Conservation (phyloP, 2,329 filamentous ascomycete genomes). For the Trichoderma sp. region DNA sequence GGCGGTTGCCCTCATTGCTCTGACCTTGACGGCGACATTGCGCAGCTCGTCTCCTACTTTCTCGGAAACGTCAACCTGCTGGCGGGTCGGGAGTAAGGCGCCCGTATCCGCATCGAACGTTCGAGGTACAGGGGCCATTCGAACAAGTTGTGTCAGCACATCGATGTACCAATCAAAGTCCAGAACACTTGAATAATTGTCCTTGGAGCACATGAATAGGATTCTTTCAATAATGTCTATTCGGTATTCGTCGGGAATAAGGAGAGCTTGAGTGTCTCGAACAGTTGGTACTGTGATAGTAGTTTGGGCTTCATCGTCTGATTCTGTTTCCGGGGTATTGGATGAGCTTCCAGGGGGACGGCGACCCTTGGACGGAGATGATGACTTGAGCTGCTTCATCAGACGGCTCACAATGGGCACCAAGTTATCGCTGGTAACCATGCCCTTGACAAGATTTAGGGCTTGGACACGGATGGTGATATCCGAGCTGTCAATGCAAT, state of each 20-base stretch:
- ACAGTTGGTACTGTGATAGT: constrained; percentile 35
- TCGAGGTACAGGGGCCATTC: constrained; percentile 57
- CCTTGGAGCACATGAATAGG: constrained; percentile 81
- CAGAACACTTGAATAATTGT: constrained; percentile 78
- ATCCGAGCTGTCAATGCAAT: constrained; percentile 92
- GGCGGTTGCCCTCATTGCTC: constrained; percentile 74
- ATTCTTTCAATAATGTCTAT: constrained; percentile 79
- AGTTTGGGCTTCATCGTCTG: constrained; percentile 51
- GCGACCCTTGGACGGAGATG: constrained; percentile 50
- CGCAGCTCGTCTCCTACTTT: constrained; percentile 80
- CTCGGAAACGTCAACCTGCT: constrained; percentile 53
- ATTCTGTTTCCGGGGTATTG: constrained; percentile 42
- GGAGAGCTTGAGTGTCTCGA: constrained; percentile 45
- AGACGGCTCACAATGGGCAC: constrained; percentile 80
- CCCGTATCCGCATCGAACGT: constrained; percentile 38
- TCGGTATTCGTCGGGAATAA: constrained; percentile 82
- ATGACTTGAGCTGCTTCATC: constrained; percentile 77
- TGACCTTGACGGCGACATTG: constrained; percentile 89
- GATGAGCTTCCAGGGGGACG: constrained; percentile 43
- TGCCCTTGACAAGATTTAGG: constrained; percentile 84
- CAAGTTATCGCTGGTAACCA: constrained; percentile 87
- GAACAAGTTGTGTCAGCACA: constrained; percentile 79
- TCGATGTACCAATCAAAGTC: constrained; percentile 99
- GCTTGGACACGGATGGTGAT: constrained; percentile 94
- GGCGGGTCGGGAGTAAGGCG: constrained; percentile 27